phyloP scores from a whole-genome alignment of 148 eudicot species.

The Rhododendron simsii region DNA sequence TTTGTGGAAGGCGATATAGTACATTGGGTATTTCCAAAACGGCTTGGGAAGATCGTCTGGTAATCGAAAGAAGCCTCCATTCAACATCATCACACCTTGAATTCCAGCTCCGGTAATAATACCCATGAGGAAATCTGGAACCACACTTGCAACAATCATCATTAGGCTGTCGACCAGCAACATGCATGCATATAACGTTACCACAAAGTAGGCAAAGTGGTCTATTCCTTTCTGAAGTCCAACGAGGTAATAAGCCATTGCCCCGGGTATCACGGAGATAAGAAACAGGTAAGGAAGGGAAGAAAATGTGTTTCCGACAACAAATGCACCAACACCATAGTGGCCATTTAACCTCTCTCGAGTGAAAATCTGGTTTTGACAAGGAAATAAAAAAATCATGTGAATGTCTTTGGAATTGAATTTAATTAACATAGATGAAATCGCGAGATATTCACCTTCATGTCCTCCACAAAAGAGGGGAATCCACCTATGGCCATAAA shows the following conservation, averaged over 20 bases:
- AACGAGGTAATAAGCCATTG: constrained; percentile 46
- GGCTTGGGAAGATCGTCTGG: constrained; percentile 59
- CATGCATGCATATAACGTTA: constrained; percentile 32
- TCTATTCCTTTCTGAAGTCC: constrained; percentile 43
- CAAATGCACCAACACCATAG: constrained; percentile 46
- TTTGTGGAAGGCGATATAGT: constrained; percentile 50
- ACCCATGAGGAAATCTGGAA: constrained; percentile 58
- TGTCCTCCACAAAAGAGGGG: constrained; percentile 29
- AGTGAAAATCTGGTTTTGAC: constrained; percentile 33
- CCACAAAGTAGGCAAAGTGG: constrained; percentile 35
- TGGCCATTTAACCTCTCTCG: constrained; percentile 60
- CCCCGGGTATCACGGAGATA: constrained; percentile 41
- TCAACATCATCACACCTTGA: constrained; percentile 57
- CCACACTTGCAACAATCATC: constrained; percentile 57
- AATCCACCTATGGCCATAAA: constrained; percentile 53
- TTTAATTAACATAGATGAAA: not conserved
- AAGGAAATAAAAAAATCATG: not conserved
- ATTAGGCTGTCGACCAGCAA: constrained; percentile 55
- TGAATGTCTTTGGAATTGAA: constrained; percentile 19
- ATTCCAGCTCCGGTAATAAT: constrained; percentile 55
- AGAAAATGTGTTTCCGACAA: constrained; percentile 49
- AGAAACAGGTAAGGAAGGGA: constrained; percentile 44
- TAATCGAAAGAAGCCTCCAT: constrained; percentile 55
- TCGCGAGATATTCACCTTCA: constrained; percentile 31
- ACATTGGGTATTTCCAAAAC: constrained; percentile 51